Evolutionary conservation across 2,329 filamentous ascomycete species (phyloP), one percentile per base, ranked within the genome.

Genomic region (Ascochyta lentis): DNA sequence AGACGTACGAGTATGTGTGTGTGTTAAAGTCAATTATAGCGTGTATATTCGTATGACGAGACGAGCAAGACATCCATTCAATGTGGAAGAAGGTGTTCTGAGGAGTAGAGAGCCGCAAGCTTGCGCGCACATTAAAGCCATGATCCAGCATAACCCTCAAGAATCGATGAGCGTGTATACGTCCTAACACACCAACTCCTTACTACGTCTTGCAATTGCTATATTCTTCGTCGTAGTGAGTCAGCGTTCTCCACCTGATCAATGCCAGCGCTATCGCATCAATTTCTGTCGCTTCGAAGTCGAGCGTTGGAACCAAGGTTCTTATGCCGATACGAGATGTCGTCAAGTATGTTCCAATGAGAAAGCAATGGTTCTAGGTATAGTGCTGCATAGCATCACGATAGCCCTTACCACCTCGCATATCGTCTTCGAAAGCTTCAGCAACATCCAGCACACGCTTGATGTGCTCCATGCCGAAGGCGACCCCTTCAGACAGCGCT

Each of bases 361-460:
- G 13, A 15, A 6, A 16, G 13, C n/a, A 16, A 27, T 12, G 23
- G 12, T 7, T 19, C 59, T 75, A 88, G 54, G 84, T 88, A 65
- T 95, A 95, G 68, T 88, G 90, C 62, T 89, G 83, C 91, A 95
- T 94, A 0, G 90, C 91, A 71, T 95, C 91, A 63, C 90, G 80
- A 65, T 91, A 96, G 0, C 91, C 91, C 0, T 84, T 82, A 0
- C 91, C 91, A 5, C 92, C 92, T 72, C 89, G 91, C 46, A 96
- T 80, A 71, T 96, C 92, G 27, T 87, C 84, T 61, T 94, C 90
- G 74, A 96, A 96, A 33, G 86, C 89, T 74, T 91, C 87, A 23
- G 89, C 88, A 2, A 96, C 91, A 39, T 92, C 89, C n/a, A 96
- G 82, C 12, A 96, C 91, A 58, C 91, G 85, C 63, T 84, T 85